A percentile compares a stretch with the other conserved stretches of the same genome.
phyloP scores from a whole-genome alignment of 2,329 filamentous ascomycete species.

The Arthrobotrys megalospora region DNA sequence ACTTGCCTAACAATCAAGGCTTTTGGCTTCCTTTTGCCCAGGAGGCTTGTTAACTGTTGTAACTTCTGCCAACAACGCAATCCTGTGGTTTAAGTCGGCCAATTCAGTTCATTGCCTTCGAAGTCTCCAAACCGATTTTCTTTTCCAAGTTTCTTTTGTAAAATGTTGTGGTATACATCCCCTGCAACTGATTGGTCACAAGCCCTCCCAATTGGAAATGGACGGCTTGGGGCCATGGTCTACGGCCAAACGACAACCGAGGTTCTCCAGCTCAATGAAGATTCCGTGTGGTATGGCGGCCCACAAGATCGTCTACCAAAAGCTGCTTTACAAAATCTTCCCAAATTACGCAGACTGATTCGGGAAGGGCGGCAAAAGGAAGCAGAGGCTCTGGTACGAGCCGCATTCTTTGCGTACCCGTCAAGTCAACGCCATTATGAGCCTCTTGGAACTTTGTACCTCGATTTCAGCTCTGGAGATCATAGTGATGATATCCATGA shows the following conservation, averaged over 20 bases:
- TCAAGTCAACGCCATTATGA: slow-evolving; percentile 71
- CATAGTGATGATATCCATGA: slow-evolving; percentile 62
- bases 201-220: slow-evolving; percentile 71
- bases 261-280: slow-evolving; percentile 70
- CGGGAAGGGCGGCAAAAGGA: slow-evolving; percentile 67
- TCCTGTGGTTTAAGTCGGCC: slow-evolving; percentile 38
- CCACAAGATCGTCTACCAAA: slow-evolving; percentile 69
- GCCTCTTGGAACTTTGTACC: slow-evolving; percentile 68
- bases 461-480: slow-evolving; percentile 67
- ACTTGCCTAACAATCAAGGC: slow-evolving; percentile 3
- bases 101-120: background rate
- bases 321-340: slow-evolving; percentile 67
- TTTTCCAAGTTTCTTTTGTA: slow-evolving; percentile 1
- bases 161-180: slow-evolving; percentile 56
- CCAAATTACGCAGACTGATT: slow-evolving; percentile 68
- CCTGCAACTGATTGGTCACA: slow-evolving; percentile 67
- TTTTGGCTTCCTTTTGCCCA: slow-evolving; percentile 19
- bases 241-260: slow-evolving; percentile 69
- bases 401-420: slow-evolving; percentile 70
- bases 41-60: slow-evolving; percentile 47
- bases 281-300: slow-evolving; percentile 70
- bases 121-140: background rate
- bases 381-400: slow-evolving; percentile 68
- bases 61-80: slow-evolving; percentile 38
- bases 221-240: slow-evolving; percentile 70